A percentile compares a stretch with the other conserved stretches of the same genome.
Conservation (phyloP, 805 yeast species). For the Candida palmyrensis region DNA sequence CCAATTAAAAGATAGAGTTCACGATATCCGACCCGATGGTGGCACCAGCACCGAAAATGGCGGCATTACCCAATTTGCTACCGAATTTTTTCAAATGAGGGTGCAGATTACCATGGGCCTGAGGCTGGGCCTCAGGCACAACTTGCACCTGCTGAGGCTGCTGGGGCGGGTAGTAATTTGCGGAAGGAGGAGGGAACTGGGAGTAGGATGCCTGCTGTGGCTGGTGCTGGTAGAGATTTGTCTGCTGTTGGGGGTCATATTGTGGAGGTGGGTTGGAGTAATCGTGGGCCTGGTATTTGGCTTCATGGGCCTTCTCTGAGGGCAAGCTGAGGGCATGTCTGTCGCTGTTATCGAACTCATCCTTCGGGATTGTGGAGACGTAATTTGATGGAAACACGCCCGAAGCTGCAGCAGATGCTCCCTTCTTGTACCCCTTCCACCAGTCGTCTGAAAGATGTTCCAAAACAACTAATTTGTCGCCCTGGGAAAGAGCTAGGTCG, state of each 20-base stretch:
- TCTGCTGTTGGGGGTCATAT: slow-evolving; percentile 12
- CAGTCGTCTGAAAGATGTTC: slow-evolving; percentile 81
- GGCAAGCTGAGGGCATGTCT: slow-evolving; percentile 10
- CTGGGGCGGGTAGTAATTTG: slow-evolving; percentile 37
- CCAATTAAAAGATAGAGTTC: slow-evolving; percentile 60
- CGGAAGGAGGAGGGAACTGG: slow-evolving; percentile 49
- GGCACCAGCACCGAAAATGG: slow-evolving; percentile 95
- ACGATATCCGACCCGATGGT: slow-evolving; percentile 83
- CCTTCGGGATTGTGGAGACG: slow-evolving; percentile 43
- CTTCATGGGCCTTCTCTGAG: slow-evolving; percentile 13
- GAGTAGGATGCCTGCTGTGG: slow-evolving; percentile 20
- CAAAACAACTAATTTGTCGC: slow-evolving; percentile 63
- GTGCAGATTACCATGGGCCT: slow-evolving; percentile 20
- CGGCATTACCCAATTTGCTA: slow-evolving; percentile 83
- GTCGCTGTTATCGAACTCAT: slow-evolving; percentile 19
- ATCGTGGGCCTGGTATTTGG: slow-evolving; percentile 8
- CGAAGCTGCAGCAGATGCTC: slow-evolving; percentile 35
- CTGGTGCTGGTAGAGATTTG: slow-evolving; percentile 16
- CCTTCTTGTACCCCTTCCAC: slow-evolving; percentile 71
- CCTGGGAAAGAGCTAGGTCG: slow-evolving; percentile 61
- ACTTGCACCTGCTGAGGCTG: slow-evolving; percentile 20
- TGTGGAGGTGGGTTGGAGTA: slow-evolving; percentile 12
- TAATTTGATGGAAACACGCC: slow-evolving; percentile 94
- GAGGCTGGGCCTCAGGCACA: slow-evolving; percentile 17
- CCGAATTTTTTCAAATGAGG: slow-evolving; percentile 59